Evolutionary conservation across 805 yeast genomes (phyloP), one percentile per base, ranked within the genome.

Genomic region (Myxozyma neglecta): DNA sequence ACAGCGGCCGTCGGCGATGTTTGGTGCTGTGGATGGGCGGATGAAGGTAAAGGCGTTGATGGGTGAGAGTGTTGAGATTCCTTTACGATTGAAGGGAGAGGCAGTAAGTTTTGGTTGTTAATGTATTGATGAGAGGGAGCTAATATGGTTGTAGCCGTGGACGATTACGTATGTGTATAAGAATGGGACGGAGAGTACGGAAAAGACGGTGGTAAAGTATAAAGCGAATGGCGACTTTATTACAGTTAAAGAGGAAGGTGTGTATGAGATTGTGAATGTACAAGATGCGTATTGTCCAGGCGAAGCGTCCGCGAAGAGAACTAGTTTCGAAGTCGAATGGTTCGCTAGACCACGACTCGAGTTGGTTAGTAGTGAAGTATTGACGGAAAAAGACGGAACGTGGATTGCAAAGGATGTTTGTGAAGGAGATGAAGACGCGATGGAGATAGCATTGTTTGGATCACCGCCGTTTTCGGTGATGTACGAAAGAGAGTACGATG

Each of bases 1-100:
- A 54, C 89, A 86, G 58, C 75, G 86, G 1, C 96, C 98, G 24
- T 72, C 77, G 4, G 85, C 81, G 5, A 76, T 76, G 1, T 83
- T 85, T 66, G 75, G 77, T 50, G 71, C 78, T 3, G 67, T 75
- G 20, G 77, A 77, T n/a, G 75, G 78, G 3, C 69, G 69, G 20
- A 57, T 63, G 61, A 63, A 64, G 59, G 70, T 59, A 65, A 73
- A 55, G 56, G 70, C 55, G 57, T 67, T 46, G 18, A 87, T 88
- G 70, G 93, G 94, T 3, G 84, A 84, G 3, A 66, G 69, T 0
- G 77, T 83, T 1, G 76, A 76, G 2, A 74, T 92, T 36, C 96
- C 97, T 0, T 63, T 88, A 16, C 75, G 81, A 59, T 72, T 85
- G 9, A 71, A 77, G 24, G 92, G 92, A 16, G 83, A 80, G 49